Base-by-base conservation (phyloP, 441 rosid genomes). In the Arabidopsis lyrata region DNA sequence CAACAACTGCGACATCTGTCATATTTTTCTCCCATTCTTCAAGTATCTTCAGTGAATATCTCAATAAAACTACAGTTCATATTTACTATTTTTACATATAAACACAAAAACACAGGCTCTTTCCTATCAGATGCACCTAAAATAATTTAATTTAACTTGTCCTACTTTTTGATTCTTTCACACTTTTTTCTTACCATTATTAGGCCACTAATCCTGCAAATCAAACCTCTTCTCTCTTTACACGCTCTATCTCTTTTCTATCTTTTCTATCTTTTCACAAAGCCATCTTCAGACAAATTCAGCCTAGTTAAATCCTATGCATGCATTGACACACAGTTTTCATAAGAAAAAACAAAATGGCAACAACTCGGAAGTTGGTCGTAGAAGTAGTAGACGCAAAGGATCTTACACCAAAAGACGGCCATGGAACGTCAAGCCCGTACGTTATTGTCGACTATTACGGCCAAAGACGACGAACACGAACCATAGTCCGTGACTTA, bases 371-470 rank as follows among this genome's bases (percentile, higher is more conserved):
- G 70, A 94, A 86, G 53, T 85, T 95, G 5, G 77, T 86, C 0
- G 90, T 89, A 44, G 91, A 89, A 78, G 86, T 89, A 11, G 82
- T 80, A 6, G 91, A 86, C 55, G 91, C 91, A 4, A 71, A 73
- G 8, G 81, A 82, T 39, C 81, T 89, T 5, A 58, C 74, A 14
- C 94, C 94, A 0, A 87, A 86, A 41, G 94, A 89, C 16, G 94
- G 94, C 3, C 91, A 87, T 0, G 94, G 94, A 41, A 69, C 86
- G 4, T 87, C 94, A 18, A 87, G 91, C 69, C 91, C 94, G 5
- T 87, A 89, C 71, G 91, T 83, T 10, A 79, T 87, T n/a, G 69
- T 85, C 27, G 85, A 87, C 67, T 89, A 81, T 69, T 80, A 87
- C 58, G 94, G 94, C 11, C 90, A 87, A 47, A 63, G 91, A 76